Conservation (phyloP, 768 basidiomycete species). For the Podaxis pistillaris region DNA sequence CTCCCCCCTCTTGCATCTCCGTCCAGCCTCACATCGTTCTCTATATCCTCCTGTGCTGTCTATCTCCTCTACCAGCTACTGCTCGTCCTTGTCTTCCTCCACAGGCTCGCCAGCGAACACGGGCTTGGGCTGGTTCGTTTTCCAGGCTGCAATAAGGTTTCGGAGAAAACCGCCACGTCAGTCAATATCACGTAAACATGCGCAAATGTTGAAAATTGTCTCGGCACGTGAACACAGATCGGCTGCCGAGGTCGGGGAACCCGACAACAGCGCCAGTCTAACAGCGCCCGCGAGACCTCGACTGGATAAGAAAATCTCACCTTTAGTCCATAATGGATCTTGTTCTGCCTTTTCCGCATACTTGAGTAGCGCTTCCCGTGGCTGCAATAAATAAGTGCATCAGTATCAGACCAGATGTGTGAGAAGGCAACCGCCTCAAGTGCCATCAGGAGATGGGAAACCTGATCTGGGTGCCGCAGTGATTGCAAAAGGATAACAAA, state of each 20-base stretch:
- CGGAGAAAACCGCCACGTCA: conserved; percentile 67
- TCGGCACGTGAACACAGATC: conserved; percentile 31
- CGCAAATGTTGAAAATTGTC: conserved; percentile 34
- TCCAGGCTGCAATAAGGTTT: conserved; percentile 73
- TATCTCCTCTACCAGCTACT: conserved; percentile 26
- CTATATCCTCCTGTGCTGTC: conserved; percentile 19
- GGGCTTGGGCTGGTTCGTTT: conserved; percentile 79
- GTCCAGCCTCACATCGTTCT: conserved; percentile 18
- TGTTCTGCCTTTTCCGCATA: conserved; percentile 77
- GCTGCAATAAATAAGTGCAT: conserved; percentile 49
- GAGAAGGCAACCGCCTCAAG: conserved; percentile 11
- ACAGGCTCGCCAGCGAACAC: conserved; percentile 72
- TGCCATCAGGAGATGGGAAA: conserved; percentile 10
- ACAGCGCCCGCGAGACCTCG: neutral
- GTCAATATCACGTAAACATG: conserved; percentile 45
- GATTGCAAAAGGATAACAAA: neutral
- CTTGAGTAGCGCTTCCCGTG: conserved; percentile 93
- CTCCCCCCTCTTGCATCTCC: conserved; percentile 25
- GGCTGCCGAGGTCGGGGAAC: conserved; percentile 17
- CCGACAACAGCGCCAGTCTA: neutral
- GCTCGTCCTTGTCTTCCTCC: conserved; percentile 54
- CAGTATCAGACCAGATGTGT: conserved; percentile 12
- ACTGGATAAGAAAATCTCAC: conserved; percentile 45
- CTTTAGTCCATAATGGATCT: conserved; percentile 83
- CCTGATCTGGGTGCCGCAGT: conserved; percentile 14